Base-by-base conservation (phyloP, 106 monocot species). In the Hemerocallis citrina region DNA sequence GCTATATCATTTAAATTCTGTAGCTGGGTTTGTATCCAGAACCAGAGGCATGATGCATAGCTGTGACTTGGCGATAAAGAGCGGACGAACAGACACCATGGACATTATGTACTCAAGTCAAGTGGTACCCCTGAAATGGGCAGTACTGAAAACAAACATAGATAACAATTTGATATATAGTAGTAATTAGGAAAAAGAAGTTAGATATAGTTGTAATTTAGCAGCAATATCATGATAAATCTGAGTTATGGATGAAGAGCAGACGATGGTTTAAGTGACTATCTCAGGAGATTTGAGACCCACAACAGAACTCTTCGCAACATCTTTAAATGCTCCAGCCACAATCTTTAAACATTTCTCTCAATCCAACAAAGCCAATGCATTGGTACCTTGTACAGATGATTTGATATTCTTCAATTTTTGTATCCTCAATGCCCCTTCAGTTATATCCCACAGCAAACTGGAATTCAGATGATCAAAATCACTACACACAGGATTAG, bases 381-480 rank as follows among this genome's bases (percentile, higher is more conserved):
- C 65, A 25, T 73, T 47, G 8, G 55, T 59, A 57, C 39, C 59
- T n/a, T n/a, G n/a, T 35, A 3, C 14, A 38, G 41, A 23, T 15
- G 33, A 57, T 52, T 80, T 94, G 32, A 52, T 17, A 35, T 25
- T 32, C 55, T 75, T 92, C 66, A n/a, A 67, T 59, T 34, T 75
- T 69, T 31, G 61, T 76, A 62, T 92, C 81, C 61, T 92, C 92
- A 31, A 82, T 37, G 30, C 98, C 98, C 85, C 98, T 84, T 68
- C 92, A 70, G 41, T 98, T 88, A 67, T 80, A 98, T 8, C 81
- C 88, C 52, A 88, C 92, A 75, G 98, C 98, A 88, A 98, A 98
- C 98, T 92, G 55, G 16, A 34, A 22, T 55, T 28, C 4, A 62
- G 13, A 49, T n/a, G n/a, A n/a, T n/a, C n/a, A n/a, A n/a, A n/a